These are phyloP conservation scores for Lecanicillium sp. DNA, from an alignment of 2,329 filamentous ascomycete genomes.

Conservation along the genomic window DNA sequence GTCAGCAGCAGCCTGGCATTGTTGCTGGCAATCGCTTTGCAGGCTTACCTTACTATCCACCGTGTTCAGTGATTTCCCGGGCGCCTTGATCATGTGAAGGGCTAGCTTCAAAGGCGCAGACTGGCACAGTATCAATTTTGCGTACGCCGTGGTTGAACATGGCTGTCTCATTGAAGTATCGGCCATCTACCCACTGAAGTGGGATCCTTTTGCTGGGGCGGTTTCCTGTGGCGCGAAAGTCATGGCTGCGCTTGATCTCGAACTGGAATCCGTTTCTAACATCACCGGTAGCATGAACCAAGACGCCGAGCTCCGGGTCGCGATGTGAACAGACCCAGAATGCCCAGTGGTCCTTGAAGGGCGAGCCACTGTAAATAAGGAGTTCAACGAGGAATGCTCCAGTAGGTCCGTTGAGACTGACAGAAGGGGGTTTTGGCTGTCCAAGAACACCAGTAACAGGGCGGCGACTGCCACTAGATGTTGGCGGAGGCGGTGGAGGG, in stretches of 20 bases:
- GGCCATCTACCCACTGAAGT: constrained; percentile 21
- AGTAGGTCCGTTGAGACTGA: constrained; percentile 11
- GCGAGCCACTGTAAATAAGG: constrained; percentile 21
- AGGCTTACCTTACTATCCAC: neutral
- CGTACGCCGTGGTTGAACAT: constrained; percentile 18
- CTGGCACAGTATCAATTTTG: constrained; percentile 14
- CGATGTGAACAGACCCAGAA: constrained; percentile 18
- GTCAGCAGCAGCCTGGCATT: too few species aligned
- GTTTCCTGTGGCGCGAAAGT: constrained; percentile 12
- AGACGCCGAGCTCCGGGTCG: constrained; percentile 16
- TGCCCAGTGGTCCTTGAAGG: constrained; percentile 28
- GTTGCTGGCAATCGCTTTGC: too few species aligned
- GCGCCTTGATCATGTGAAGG: constrained; percentile 11
- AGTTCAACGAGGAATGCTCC: constrained; percentile 20
- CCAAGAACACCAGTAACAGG: too few species aligned
- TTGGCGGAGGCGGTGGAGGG: too few species aligned
- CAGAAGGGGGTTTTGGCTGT: neutral
- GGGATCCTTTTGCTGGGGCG: constrained; percentile 16
- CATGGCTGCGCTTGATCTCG: constrained; percentile 20
- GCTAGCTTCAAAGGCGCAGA: constrained; percentile 19
- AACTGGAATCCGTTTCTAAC: constrained; percentile 22
- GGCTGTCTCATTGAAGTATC: constrained; percentile 14
- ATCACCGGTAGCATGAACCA: constrained; percentile 22
- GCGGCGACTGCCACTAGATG: too few species aligned
- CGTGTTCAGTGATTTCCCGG: constrained; percentile 12